phyloP scores from a whole-genome alignment of 768 basidiomycete species.

The Boletus rubroflammeus region DNA sequence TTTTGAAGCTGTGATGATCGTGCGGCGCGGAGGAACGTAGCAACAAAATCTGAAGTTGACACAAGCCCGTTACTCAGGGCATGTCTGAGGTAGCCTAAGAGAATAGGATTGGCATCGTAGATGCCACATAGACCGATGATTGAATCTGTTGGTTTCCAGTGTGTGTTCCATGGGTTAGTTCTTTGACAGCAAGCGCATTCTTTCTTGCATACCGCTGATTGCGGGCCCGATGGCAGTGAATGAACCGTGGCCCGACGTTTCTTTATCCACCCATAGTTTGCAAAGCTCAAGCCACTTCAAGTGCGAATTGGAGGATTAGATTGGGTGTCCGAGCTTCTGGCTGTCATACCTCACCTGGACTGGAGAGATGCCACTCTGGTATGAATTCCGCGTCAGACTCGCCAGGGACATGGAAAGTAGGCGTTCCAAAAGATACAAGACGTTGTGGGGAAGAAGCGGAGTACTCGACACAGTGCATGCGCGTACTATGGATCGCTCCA shows the following conservation, averaged over 20 bases:
- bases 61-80: constrained; percentile 57
- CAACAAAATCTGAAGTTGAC: constrained; percentile 56
- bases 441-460: neutral
- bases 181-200: neutral
- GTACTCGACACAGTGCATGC: neutral
- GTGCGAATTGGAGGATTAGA: neutral
- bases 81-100: constrained; percentile 62
- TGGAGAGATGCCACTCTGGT: constrained; percentile 64
- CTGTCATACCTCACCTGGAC: constrained; percentile 46
- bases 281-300: constrained; percentile 68
- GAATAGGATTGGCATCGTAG: constrained; percentile 65
- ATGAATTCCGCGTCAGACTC: constrained; percentile 69
- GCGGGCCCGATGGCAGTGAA: constrained; percentile 46
- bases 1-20: constrained; percentile 62
- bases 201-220: constrained; percentile 50
- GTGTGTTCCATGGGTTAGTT: neutral
- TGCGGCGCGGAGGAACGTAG: constrained; percentile 64
- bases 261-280: constrained; percentile 56
- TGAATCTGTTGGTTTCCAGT: constrained; percentile 46
- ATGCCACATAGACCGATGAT: constrained; percentile 62
- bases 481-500: neutral
- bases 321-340: neutral
- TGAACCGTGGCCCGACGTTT: constrained; percentile 35
- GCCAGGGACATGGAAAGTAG: constrained; percentile 53
- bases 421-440: neutral